These are phyloP conservation scores for Calocera viscosa DNA, from an alignment of 768 basidiomycete species.

Conservation along the genomic window DNA sequence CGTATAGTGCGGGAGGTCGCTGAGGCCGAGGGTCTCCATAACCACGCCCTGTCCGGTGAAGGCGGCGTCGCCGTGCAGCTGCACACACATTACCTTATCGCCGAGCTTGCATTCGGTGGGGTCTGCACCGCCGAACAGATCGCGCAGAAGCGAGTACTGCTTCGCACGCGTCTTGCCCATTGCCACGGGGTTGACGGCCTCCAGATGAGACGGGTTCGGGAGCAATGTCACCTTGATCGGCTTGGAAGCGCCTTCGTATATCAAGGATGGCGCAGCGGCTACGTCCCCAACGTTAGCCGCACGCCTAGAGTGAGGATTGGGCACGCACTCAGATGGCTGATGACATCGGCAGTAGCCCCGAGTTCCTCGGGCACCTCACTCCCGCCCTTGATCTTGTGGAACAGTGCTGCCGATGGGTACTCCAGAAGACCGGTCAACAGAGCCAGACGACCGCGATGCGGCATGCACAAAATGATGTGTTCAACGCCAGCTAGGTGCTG, in stretches of 20 bases:
- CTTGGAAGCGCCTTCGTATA: constrained; percentile 39
- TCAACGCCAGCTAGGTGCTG: constrained; percentile 42
- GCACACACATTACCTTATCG: constrained; percentile 73
- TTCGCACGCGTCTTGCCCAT: constrained; percentile 84
- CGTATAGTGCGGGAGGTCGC: constrained; percentile 84
- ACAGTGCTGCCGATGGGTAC: constrained; percentile 54
- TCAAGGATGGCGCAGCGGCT: constrained; percentile 55
- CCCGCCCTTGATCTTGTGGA: constrained; percentile 79
- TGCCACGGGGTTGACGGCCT: constrained; percentile 80
- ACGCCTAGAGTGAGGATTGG: neutral
- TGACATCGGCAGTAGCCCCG: constrained; percentile 66
- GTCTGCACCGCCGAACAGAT: constrained; percentile 31
- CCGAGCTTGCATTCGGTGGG: constrained; percentile 35
- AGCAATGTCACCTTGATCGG: constrained; percentile 61
- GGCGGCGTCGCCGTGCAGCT: constrained; percentile 84
- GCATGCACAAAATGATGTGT: constrained; percentile 70
- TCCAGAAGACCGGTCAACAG: constrained; percentile 66
- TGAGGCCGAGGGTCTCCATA: constrained; percentile 77
- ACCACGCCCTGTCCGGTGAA: constrained; percentile 85
- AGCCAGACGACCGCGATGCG: constrained; percentile 67
- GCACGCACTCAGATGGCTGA: constrained; percentile 62
- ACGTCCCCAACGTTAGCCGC: neutral
- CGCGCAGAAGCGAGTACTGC: constrained; percentile 66
- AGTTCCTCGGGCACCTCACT: constrained; percentile 55
- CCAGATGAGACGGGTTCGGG: constrained; percentile 71